Percentiles rank a stretch among this genome's conserved stretches.
Conservation (phyloP, 495 filamentous ascomycete genomes). For the Xylona heveae region DNA sequence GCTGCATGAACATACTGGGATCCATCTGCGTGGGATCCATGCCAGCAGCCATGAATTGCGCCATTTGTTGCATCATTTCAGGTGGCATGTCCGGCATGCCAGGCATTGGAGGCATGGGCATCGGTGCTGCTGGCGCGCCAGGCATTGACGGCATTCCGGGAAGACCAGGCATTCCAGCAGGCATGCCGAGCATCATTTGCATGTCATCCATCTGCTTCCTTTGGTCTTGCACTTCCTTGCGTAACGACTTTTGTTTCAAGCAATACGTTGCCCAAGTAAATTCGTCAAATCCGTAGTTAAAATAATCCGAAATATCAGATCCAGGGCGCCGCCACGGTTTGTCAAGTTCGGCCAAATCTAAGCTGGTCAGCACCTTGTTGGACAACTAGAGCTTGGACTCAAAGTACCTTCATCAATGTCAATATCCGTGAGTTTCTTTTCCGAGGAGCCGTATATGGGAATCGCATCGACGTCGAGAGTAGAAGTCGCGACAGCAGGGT, state of each 20-base stretch:
- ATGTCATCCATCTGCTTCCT: slow-evolving; percentile 80
- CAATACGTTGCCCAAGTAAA: slow-evolving; percentile 97
- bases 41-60: slow-evolving; percentile 62
- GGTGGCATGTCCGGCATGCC: slow-evolving; percentile 46
- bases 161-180: slow-evolving; percentile 44
- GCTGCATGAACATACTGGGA: slow-evolving; percentile 25
- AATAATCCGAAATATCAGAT: slow-evolving; percentile 90
- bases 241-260: slow-evolving; percentile 59
- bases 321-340: slow-evolving; percentile 94
- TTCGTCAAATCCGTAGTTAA: slow-evolving; percentile 99
- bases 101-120: slow-evolving; percentile 3
- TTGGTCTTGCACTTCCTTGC: slow-evolving; percentile 48
- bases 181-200: slow-evolving; percentile 62
- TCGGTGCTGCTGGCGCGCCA: slow-evolving; percentile 10
- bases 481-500: slow-evolving; percentile 48
- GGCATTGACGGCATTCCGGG: slow-evolving; percentile 31
- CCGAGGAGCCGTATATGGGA: slow-evolving; percentile 48
- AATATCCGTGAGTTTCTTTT: slow-evolving; percentile 65
- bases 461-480: slow-evolving; percentile 70
- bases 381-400: not conserved
- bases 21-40: slow-evolving; percentile 69
- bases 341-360: slow-evolving; percentile 59
- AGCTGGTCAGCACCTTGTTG: not conserved
- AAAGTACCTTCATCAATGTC: slow-evolving; percentile 47
- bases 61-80: slow-evolving; percentile 69